phyloP scores from a whole-genome alignment of 1,284 basidiomycete species.

The Cutaneotrichosporon dermatis region DNA sequence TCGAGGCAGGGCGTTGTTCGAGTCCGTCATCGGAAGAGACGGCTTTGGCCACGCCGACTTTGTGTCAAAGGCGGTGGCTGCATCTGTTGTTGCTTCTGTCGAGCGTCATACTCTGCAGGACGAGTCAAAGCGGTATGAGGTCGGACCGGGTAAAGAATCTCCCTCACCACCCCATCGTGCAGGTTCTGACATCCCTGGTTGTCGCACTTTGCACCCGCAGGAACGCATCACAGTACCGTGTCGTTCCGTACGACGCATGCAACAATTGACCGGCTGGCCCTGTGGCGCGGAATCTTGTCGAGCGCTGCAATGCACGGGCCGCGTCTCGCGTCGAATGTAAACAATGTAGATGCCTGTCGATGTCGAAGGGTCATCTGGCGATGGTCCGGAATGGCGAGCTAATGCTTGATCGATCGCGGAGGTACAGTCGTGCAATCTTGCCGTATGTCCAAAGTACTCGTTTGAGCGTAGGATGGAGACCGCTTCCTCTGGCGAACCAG shows the following conservation, averaged over 20 bases:
- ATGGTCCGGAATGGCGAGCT: slow-evolving; percentile 50
- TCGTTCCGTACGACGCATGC: slow-evolving; percentile 92
- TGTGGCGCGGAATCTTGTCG: slow-evolving; percentile 79
- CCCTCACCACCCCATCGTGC: slow-evolving; percentile 99
- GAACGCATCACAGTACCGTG: slow-evolving; percentile 97
- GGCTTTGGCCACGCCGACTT: slow-evolving; percentile 40
- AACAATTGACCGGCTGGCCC: slow-evolving; percentile 71
- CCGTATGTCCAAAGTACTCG: slow-evolving; percentile 98
- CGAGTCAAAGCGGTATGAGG: slow-evolving; percentile 63
- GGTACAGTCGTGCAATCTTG: slow-evolving; percentile 91
- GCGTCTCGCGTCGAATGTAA: slow-evolving; percentile 94
- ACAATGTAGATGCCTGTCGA: slow-evolving; percentile 90
- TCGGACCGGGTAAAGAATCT: slow-evolving; percentile 95
- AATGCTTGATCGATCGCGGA: slow-evolving; percentile 72
- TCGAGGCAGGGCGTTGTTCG: slow-evolving; percentile 64
- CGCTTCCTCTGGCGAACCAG: slow-evolving; percentile 79
- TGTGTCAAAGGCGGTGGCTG: slow-evolving; percentile 27
- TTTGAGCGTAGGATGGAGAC: slow-evolving; percentile 89
- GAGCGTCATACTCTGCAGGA: slow-evolving; percentile 44
- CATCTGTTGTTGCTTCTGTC: slow-evolving; percentile 38
- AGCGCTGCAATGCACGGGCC: slow-evolving; percentile 87
- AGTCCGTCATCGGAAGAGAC: slow-evolving; percentile 31
- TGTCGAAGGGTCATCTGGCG: slow-evolving; percentile 51
- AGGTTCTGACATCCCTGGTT: slow-evolving; percentile 75
- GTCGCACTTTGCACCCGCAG: slow-evolving; percentile 81